These are phyloP conservation scores for Tetrastigma voinierianum DNA, from an alignment of 164 flowering plant species.

Conservation along the genomic window DNA sequence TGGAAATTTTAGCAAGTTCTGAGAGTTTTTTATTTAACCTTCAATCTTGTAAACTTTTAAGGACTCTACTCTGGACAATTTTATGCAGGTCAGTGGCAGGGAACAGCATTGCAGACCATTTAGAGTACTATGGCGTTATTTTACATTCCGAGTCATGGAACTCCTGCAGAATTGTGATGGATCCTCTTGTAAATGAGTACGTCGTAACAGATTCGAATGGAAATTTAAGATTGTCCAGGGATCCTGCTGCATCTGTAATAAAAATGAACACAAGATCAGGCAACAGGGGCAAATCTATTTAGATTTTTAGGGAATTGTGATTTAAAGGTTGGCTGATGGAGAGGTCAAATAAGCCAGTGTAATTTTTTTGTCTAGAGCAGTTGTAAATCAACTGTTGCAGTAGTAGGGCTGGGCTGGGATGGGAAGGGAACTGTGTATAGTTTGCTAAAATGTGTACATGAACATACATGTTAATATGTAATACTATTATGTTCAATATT, in stretches of 20 bases:
- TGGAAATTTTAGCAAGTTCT: not conserved
- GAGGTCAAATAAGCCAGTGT: not conserved
- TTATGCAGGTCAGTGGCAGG: conserved; percentile 82
- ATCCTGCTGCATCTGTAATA: conserved; percentile 31
- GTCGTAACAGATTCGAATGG: conserved; percentile 45
- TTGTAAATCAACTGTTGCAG: not conserved
- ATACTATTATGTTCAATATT: not conserved
- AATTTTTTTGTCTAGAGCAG: no score
- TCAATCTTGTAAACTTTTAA: no score
- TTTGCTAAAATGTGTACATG: not conserved
- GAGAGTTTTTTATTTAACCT: no score
- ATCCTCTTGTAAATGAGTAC: conserved; percentile 21
- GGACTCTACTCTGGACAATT: not conserved
- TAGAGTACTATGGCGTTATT: conserved; percentile 65
- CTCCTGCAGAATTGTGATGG: conserved; percentile 71
- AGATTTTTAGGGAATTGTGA: conserved; percentile 6
- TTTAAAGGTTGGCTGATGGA: conserved; percentile 3
- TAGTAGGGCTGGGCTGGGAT: not conserved
- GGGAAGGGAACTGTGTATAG: conserved; percentile 5
- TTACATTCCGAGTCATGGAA: conserved; percentile 48
- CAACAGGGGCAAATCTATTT: not conserved
- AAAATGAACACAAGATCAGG: conserved; percentile 17
- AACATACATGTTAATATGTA: conserved; percentile 6
- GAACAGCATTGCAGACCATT: conserved; percentile 79
- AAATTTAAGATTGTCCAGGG: conserved; percentile 56